Base-by-base conservation (phyloP, 805 yeast genomes). In the Schizosaccharomyces pombe region DNA sequence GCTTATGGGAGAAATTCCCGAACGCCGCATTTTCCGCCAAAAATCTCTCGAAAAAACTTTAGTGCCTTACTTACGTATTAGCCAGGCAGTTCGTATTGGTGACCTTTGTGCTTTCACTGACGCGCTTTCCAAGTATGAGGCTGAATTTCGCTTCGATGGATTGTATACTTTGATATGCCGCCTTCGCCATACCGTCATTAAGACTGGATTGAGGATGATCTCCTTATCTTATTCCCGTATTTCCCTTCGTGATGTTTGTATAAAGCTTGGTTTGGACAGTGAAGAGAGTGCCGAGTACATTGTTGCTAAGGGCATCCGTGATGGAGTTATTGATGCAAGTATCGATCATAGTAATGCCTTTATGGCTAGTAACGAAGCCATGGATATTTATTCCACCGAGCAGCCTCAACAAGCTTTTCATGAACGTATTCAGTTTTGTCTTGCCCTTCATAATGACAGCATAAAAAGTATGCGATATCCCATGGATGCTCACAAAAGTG, bases 201-300 rank as follows among this genome's bases (percentile, higher is more conserved):
- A 89, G 70, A 87, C 99, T 1, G 99, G 98, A 63, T 85, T 91
- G 57, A 77, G 97, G 67, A 82, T 85, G 62, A 85, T 91, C 63
- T 84, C 95, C 11, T 71, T 91, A 62, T 80, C 95, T 5, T 91
- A 91, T 70, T 82, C 91, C 57, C 80, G 78, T 65, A 91, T 91
- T 57, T 84, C 96, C 2, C 74, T 91, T 62, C 83, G 82, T 67
- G 99, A 91, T 64, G 86, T 91, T 56, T 91, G 98, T 67, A 75
- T 91, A 62, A 85, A 89, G 64, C 75, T 91, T 64, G 86, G 83
- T 61, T 75, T 91, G 58, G 98, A 89, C 62, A 80, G 87, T 52
- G 99, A 91, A 70, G 87, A 91, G 63, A 80, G 89, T 61, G 94
- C 95, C 1, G 99, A 91, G 70, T 91, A 89, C 66, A 86, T 91